phyloP scores from a whole-genome alignment of 345 rosid species.

The Euphorbia lathyris region DNA sequence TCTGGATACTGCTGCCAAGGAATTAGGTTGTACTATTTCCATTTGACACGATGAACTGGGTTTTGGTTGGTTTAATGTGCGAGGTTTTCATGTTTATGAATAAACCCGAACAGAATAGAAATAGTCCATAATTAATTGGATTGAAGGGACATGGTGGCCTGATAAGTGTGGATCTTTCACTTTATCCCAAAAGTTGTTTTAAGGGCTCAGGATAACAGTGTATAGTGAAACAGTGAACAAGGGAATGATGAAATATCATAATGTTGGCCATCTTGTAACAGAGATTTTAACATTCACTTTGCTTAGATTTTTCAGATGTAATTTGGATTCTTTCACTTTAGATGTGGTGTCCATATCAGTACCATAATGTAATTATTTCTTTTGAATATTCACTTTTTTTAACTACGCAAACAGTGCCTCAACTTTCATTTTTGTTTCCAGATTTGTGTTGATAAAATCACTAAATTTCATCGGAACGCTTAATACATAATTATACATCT shows the following conservation, averaged over 20 bases:
- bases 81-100: constrained; percentile 10
- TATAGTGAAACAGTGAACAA: neutral
- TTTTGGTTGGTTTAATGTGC: constrained; percentile 1
- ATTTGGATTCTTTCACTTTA: constrained; percentile 1
- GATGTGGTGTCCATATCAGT: neutral
- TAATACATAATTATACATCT: no score
- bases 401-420: no score
- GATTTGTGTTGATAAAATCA: no score
- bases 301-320: constrained; percentile 2
- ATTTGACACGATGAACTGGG: constrained; percentile 27
- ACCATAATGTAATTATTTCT: neutral
- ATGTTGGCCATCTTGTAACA: neutral
- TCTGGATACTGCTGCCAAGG: constrained; percentile 70
- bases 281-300: neutral
- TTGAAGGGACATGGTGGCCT: neutral
- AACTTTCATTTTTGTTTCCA: no score
- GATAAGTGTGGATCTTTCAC: neutral
- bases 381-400: neutral
- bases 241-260: neutral
- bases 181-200: constrained; percentile 3
- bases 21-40: constrained; percentile 67
- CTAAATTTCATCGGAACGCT: neutral
- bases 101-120: constrained; percentile 11
- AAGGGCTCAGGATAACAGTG: constrained; percentile 9
- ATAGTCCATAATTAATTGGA: neutral